Evolutionary conservation across 805 yeast species (phyloP), one percentile per base, ranked within the genome.

Genomic region (Kuraishia hungarica): DNA sequence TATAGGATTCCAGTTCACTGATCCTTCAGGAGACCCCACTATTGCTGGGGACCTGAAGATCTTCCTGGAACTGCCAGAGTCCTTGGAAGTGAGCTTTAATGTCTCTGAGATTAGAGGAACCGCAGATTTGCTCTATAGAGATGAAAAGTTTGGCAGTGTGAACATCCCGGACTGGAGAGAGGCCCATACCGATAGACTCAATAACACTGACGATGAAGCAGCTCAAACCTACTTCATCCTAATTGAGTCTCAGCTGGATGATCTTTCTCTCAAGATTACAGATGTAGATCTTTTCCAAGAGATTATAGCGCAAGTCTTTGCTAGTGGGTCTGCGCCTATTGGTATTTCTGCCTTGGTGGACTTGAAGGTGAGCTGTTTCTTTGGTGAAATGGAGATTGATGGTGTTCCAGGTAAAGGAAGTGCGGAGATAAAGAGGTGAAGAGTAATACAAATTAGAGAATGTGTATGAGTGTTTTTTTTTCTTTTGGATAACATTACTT

Each of bases 91-190:
- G 19, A n/a, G 57, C 2, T 35, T 35, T 15, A 46, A 51, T 1
- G 75, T 78, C 1, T 59, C 65, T 2, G 62, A 67, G 17, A 67
- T 79, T 1, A 71, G 72, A 55, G 84, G 84, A 6, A 53, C 61
- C 3, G 71, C 79, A 13, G 66, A 67, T 48, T 62, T 82, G 43
- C 70, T 61, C 52, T 76, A 77, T 57, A 60, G 72, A 5, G 72
- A 63, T 2, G 58, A 56, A 17, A 70, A 69, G 54, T 81, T 82
- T 63, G 76, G 79, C 5, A 68, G 72, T n/a, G 62, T 81, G 15
- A 70, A 72, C 3, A 61, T 78, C 60, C 62, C 63, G 10, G 72
- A 72, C 6, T 82, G 86, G 86, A 69, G 70, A 23, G 58, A 60
- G n/a, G 71, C 80, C 4, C 65, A 66, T 0, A 77, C 82, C 3